Base-by-base conservation (phyloP, 2,329 filamentous ascomycete genomes). In the Cladophialophora psammophila region DNA sequence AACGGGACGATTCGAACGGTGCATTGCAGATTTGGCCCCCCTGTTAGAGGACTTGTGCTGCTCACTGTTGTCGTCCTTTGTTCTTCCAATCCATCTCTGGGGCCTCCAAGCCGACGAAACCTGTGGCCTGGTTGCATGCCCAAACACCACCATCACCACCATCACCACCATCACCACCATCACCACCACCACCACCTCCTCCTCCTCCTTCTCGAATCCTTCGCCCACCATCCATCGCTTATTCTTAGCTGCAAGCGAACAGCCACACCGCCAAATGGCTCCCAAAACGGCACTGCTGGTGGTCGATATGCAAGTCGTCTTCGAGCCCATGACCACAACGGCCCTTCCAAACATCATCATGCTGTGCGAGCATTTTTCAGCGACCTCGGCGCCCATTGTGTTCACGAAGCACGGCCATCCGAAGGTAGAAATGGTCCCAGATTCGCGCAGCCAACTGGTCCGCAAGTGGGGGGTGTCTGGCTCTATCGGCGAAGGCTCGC, bases 381-480 rank as follows among this genome's bases (percentile, higher is more conserved):
- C 67, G 6, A 45, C 68, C 15, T 55, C 42, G 20, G 67, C 70
- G n/a, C 78, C 78, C 32, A 70, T 76, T 55, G 69, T 81, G 65
- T 79, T 79, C 72, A 80, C 79, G 1, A 79, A 80, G 68, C 79
- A 81, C 67, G 79, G 78, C 53, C 79, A 81, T 72, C 68, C 75
- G 0, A 58, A 73, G 10, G 68, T 69, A 20, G 78, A 80, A 64
- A 75, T 80, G 40, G 71, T 67, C 9, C 69, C 72, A 1, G 55
- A 64, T 13, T 76, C 73, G 61, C 67, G 62, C 20, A 81, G 78
- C 71, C 79, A 80, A 63, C 73, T 81, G 2, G 79, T 80, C 20
- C 72, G 74, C 18, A 80, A 77, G 74, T 80, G 79, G 79, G 77
- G 78, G 7, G 65, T 72, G 6, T 63, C 60, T 5, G 78, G 75